Percentiles rank a stretch among this genome's conserved stretches.
Evolutionary conservation across 2,329 filamentous ascomycete genomes (phyloP).

Genomic region (Penicillium corylophilum): DNA sequence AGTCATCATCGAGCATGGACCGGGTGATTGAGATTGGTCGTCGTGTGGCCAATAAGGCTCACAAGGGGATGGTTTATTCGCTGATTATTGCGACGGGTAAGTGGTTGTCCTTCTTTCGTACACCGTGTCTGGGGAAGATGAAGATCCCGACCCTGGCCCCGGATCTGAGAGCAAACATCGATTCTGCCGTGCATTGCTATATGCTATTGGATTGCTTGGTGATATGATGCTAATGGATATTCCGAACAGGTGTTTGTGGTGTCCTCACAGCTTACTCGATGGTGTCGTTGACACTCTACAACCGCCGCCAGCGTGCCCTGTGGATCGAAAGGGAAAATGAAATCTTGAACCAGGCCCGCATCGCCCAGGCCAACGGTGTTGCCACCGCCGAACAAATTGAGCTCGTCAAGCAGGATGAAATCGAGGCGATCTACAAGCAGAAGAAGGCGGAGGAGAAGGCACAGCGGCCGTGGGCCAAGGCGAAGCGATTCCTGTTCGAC

Average conservation of each 20-base stretch:
- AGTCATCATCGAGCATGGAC: slow-evolving; percentile 58
- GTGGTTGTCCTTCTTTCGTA: slow-evolving; percentile 10
- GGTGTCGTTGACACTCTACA: slow-evolving; percentile 66
- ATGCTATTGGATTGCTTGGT: not conserved
- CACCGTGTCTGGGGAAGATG: not conserved
- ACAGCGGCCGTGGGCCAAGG: slow-evolving; percentile 38
- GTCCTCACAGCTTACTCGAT: slow-evolving; percentile 64
- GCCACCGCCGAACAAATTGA: slow-evolving; percentile 45
- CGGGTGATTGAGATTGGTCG: slow-evolving; percentile 53
- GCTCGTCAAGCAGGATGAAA: slow-evolving; percentile 46
- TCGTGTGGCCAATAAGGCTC: slow-evolving; percentile 59
- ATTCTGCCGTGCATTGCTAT: not conserved
- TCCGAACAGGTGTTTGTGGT: slow-evolving; percentile 54
- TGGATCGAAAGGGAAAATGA: slow-evolving; percentile 56
- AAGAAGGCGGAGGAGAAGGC: slow-evolving; percentile 42
- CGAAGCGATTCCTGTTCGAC: slow-evolving; percentile 40
- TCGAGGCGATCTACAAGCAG: slow-evolving; percentile 42
- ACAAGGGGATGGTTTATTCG: slow-evolving; percentile 59
- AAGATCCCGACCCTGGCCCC: not conserved
- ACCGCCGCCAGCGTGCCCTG: slow-evolving; percentile 62
- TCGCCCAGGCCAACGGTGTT: slow-evolving; percentile 41
- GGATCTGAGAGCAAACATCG: not conserved
- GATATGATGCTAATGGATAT: not conserved
- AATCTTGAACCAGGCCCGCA: slow-evolving; percentile 42
- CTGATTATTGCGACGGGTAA: slow-evolving; percentile 63